Evolutionary conservation across 1,284 basidiomycete genomes (phyloP), one percentile per base, ranked within the genome.

Genomic region (Ustilago loliicola): DNA sequence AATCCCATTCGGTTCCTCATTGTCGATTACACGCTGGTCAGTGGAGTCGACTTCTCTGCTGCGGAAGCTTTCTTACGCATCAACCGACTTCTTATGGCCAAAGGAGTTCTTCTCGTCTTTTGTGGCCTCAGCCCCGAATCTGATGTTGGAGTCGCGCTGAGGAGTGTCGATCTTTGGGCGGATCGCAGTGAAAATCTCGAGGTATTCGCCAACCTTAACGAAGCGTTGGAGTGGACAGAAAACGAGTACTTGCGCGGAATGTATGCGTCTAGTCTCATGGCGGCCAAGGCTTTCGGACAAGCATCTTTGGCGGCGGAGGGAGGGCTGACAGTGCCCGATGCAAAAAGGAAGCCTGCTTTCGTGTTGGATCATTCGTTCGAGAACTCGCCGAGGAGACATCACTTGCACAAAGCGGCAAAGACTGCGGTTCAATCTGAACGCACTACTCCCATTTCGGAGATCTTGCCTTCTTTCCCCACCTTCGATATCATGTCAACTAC

Each of bases 41-140:
- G 90, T 23, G 95, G 95, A 0, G 91, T 98, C 30, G 96, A 99
- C 87, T 93, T 98, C 89, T 96, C 94, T 0, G 91, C 95, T 0
- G 94, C 96, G 1, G 96, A 99, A 84, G 95, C 96, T 0, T 95
- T 98, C 80, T 93, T 98, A 55, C 91, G 96, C 25, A 90, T 98
- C 27, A 95, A 97, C 81, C 89, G 96, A 13, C 85, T 98, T 19
- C 88, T 98, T 25, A 88, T 90, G 13, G 90, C 91, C 13, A 93
- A 93, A 81, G 90, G 90, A 15, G 92, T 98, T 48, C 90, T 92
- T 1, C 89, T 99, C 27, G 94, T 98, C 19, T 90, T 98, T 70
- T 98, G 95, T 85, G 96, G 97, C 0, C 91, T 87, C 38, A 76
- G 65, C 1, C 88, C 89, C 1, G 83, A 84, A 2, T 71, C 79